These are phyloP conservation scores for Hyaloscypha hepaticicola DNA, from an alignment of 495 filamentous ascomycete genomes.

Conservation along the genomic window DNA sequence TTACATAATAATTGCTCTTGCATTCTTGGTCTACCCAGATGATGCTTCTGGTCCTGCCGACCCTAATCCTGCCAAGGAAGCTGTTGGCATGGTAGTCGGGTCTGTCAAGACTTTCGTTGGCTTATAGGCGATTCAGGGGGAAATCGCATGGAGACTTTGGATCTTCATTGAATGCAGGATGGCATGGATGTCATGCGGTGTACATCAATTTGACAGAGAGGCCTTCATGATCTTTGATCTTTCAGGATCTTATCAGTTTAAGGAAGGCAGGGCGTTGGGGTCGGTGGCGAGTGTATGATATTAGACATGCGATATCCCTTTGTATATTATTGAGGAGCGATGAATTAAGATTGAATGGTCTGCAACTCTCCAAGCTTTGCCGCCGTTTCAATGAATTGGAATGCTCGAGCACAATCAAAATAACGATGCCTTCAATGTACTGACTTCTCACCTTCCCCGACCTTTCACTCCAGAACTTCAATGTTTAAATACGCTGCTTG, in stretches of 20 bases:
- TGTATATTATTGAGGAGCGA: not conserved
- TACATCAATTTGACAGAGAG: not conserved
- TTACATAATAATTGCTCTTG: slow-evolving; percentile 82
- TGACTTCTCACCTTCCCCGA: too few relatives aligned
- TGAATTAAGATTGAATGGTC: too few relatives aligned
- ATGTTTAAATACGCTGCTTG: too few relatives aligned
- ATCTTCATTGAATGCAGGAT: too few relatives aligned
- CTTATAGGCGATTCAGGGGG: not conserved
- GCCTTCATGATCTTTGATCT: not conserved
- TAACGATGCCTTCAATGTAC: too few relatives aligned
- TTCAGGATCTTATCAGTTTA: not conserved
- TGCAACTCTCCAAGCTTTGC: slow-evolving; percentile 3
- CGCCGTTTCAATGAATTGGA: not conserved
- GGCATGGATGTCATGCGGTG: not conserved
- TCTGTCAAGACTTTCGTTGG: slow-evolving; percentile 18
- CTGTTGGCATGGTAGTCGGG: slow-evolving; percentile 3
- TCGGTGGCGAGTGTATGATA: not conserved
- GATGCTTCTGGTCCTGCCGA: slow-evolving; percentile 37
- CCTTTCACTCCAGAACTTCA: too few relatives aligned
- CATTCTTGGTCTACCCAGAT: slow-evolving; percentile 87
- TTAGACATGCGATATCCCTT: not conserved
- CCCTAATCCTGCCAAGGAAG: slow-evolving; percentile 4
- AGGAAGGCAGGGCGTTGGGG: not conserved
- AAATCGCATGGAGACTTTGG: not conserved
- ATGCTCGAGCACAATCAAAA: too few relatives aligned